Base-by-base conservation (phyloP, 1,284 basidiomycete genomes). In the Vanrija sp. region DNA sequence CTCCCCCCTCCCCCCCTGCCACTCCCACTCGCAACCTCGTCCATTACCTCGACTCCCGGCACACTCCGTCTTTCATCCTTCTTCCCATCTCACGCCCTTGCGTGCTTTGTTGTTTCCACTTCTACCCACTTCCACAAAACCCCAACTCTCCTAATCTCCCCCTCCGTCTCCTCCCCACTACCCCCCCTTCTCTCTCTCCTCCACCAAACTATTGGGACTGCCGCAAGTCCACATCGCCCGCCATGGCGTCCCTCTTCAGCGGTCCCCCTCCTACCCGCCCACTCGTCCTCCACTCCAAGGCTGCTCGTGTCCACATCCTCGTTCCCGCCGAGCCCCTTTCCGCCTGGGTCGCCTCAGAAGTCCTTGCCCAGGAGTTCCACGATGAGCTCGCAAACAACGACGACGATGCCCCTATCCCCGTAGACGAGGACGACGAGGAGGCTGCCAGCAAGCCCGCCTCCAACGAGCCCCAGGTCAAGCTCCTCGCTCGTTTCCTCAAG, bases 281-380 rank as follows among this genome's bases (percentile, higher is more conserved):
- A 23, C 71, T 78, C 57, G 75, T 77, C 50, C 66, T 78, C 41
- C 75, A 78, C 61, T 71, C 73, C 45, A 60, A 67, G 41, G 47
- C 63, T 39, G 69, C 71, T 8, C 63, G 76, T 15, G 66, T 94
- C 61, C 85, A 86, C 60, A 85, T 95, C 72, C 89, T 88, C 54
- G 87, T 94, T 59, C 85, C 88, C 45, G 85, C 87, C 18, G 79
- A 80, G 38, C 67, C 79, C 60, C 83, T 89, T 69, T 85, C 90
- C 50, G 71, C 71, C 74, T 94, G 91, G 90, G 88, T 91, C 67
- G 82, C 85, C 48, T 89, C 89, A 51, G 89, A 92, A 75, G 84
- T 91, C 66, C 82, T 93, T 59, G 82, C 87, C 71, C 89, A 93
- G 67, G 88, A 91, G 62, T 94, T 93, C 73, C 77, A 81, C 55